Conservation (phyloP, 192 early-diverging fungal genomes). For the Backusella australiensis region DNA sequence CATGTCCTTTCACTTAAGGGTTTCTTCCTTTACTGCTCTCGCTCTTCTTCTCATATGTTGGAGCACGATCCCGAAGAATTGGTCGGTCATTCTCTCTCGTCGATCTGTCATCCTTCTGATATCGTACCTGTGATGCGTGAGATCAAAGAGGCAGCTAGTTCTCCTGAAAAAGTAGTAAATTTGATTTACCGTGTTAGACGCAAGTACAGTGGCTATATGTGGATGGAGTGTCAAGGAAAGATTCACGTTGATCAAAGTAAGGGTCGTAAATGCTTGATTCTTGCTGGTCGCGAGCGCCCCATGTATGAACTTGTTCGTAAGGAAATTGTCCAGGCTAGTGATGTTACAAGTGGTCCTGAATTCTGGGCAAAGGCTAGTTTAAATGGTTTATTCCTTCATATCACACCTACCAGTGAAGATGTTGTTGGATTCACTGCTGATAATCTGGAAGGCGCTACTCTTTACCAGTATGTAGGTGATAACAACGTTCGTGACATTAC, state of each 20-base stretch:
- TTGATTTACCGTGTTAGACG: conserved; percentile 58
- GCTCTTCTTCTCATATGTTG: conserved; percentile 38
- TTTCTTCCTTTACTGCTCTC: conserved; percentile 62
- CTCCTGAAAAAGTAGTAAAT: conserved; percentile 44
- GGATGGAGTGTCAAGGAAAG: conserved; percentile 64
- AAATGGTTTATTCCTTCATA: conserved; percentile 53
- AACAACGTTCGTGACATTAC: conserved; percentile 34
- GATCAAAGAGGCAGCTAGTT: conserved; percentile 41
- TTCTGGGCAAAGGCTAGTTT: conserved; percentile 59
- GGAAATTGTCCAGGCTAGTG: conserved; percentile 6
- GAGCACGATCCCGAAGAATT: conserved; percentile 57
- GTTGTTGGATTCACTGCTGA: conserved; percentile 24
- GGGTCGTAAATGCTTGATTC: conserved; percentile 62
- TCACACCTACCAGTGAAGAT: conserved; percentile 22
- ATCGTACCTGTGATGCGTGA: conserved; percentile 64
- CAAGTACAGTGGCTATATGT: conserved; percentile 56
- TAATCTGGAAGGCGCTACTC: conserved; percentile 33
- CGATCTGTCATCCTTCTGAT: conserved; percentile 66
- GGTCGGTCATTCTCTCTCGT: conserved; percentile 49
- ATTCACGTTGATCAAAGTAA: conserved; percentile 61
- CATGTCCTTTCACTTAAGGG: conserved; percentile 68
- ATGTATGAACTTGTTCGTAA: conserved; percentile 37
- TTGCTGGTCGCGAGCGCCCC: conserved; percentile 52
- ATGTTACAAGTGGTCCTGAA: conserved; percentile 30
- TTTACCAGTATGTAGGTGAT: conserved; percentile 33